Evolutionary conservation across 208 protist species (phyloP), one percentile per base, ranked within the genome.

Genomic region (Blastocrithidia nonstop): DNA sequence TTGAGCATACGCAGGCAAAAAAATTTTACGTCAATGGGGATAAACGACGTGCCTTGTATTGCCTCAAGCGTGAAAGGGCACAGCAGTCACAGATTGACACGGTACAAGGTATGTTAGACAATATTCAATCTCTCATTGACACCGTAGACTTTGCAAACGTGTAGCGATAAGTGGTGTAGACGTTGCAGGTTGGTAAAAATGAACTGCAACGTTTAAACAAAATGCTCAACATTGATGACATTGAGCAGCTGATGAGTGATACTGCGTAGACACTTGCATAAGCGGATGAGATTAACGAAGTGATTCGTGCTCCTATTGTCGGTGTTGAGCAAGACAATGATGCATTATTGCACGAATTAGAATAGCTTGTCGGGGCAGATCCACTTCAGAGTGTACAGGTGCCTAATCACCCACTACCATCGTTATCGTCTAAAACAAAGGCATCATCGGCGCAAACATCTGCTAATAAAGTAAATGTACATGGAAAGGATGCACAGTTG

Each of bases 201-300:
- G 77, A 88, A 46, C 60, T 91, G 7, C 65, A 71, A 21, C 66
- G 61, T 19, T 57, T 91, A 6, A 85, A 91, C 54, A 71, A 72
- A 31, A 76, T 87, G 58, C 65, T 87, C n/a, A 78, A 87, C 27
- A 63, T 88, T 29, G 77, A 86, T 39, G 82, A 91, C 39, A 66
- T 91, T 35, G 57, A 78, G 41, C 65, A 68, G 20, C 63, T 88
- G 9, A 87, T 91, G 77, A 55, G 76, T 38, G 64, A 70, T 46
- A 73, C 74, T 11, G 66, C 49, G 15, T 77, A 91, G 42, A 74
- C 74, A 16, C 50, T 91, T 16, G 74, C 74, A 31, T 64, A 85
- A 37, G 70, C 82, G 3, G 49, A 71, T 38, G 55, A 66, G 40
- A 88, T 88, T 38, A 66, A 86, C 38, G 57, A 54, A 35, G 37